Conservation (phyloP, 108 stramenopile species). For the Discostella pseudostelligera region DNA sequence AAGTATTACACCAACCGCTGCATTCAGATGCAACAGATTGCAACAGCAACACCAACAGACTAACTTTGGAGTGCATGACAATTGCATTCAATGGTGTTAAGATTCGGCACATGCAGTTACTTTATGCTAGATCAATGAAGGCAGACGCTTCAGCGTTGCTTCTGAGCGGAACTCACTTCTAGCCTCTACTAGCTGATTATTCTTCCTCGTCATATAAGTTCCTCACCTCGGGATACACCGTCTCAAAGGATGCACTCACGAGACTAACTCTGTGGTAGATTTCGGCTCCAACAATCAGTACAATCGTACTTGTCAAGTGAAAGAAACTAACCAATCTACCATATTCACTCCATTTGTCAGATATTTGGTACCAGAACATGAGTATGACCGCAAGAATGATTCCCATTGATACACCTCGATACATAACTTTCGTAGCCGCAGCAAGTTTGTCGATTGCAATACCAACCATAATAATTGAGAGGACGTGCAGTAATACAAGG, state of each 20-base stretch:
- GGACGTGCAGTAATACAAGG: conserved; percentile 59
- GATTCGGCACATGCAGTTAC: no score
- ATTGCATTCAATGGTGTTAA: no score
- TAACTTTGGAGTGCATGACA: no score
- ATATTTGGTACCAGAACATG: conserved; percentile 73
- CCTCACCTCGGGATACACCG: conserved; percentile 69
- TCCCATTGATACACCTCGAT: conserved; percentile 78
- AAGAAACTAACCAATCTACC: conserved; percentile 64
- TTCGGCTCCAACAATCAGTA: conserved; percentile 77
- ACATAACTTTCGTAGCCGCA: conserved; percentile 69
- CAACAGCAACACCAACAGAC: no score
- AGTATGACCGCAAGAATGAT: conserved; percentile 68
- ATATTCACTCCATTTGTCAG: conserved; percentile 68
- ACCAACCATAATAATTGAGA: conserved; percentile 72
- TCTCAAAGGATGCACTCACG: conserved; percentile 75
- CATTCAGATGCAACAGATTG: no score
- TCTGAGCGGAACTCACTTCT: no score
- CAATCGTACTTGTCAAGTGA: conserved; percentile 61
- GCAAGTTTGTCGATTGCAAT: conserved; percentile 80
- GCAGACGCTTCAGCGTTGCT: no score
- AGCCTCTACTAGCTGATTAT: neutral
- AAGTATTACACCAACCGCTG: no score
- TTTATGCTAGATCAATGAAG: no score
- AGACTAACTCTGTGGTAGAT: conserved; percentile 80
- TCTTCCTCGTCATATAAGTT: conserved; percentile 69